Percentiles rank a stretch among this genome's conserved stretches.
These are phyloP conservation scores for Gynandropsis gynandra DNA, from an alignment of 345 rosid genomes.

Conservation along the genomic window DNA sequence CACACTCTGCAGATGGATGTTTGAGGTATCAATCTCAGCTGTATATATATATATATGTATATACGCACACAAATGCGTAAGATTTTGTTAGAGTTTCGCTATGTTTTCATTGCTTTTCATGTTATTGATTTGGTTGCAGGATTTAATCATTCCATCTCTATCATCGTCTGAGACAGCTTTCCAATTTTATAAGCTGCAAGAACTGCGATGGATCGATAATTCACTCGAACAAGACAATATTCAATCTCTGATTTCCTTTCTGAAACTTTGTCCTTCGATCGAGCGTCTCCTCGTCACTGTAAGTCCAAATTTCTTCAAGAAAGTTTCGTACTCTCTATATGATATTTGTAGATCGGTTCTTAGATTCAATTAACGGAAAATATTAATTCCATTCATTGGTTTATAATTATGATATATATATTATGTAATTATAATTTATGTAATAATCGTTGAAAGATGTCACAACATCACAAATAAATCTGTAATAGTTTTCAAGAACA, in stretches of 20 bases:
- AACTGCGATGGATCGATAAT: conserved; percentile 54
- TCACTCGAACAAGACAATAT: conserved; percentile 27
- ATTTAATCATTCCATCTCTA: conserved; percentile 35
- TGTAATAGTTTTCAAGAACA: too few species aligned
- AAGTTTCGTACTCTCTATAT: not conserved
- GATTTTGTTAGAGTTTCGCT: not conserved
- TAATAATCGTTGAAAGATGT: too few species aligned
- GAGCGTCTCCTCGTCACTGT: conserved; percentile 47
- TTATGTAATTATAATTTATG: too few species aligned
- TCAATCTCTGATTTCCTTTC: conserved; percentile 35
- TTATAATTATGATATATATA: too few species aligned
- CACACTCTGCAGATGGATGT: conserved; percentile 55
- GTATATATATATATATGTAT: too few species aligned
- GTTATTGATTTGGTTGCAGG: conserved; percentile 29
- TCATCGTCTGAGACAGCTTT: conserved; percentile 36
- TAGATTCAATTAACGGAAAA: not conserved
- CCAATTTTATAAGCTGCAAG: conserved; percentile 47
- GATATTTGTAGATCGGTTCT: not conserved
- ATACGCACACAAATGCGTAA: too few species aligned
- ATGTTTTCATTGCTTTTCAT: not conserved
- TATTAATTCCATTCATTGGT: too few species aligned
- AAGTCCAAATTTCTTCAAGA: conserved; percentile 21
- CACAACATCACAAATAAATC: too few species aligned
- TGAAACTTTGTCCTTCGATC: conserved; percentile 47
- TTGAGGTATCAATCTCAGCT: conserved; percentile 32